A percentile compares a stretch with the other conserved stretches of the same genome.
Evolutionary conservation across 768 basidiomycete genomes (phyloP).

Genomic region (Exidia glandulosa): DNA sequence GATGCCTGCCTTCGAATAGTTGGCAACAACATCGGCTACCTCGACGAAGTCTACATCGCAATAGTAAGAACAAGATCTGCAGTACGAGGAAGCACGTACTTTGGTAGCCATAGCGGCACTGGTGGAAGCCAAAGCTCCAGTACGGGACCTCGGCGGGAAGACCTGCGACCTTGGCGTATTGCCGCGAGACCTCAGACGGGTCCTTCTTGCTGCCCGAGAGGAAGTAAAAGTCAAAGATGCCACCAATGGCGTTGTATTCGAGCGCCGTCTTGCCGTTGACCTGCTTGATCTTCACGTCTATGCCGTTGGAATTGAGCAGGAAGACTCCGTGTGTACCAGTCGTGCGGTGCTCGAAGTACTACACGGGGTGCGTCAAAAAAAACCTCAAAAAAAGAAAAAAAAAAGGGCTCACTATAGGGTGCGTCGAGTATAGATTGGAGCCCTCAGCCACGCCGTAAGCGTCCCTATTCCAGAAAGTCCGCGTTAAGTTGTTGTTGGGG

Average conservation of each 20-base stretch:
- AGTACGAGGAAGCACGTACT: conserved; percentile 23
- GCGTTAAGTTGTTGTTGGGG: conserved; percentile 28
- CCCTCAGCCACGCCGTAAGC: conserved; percentile 29
- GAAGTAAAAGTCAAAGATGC: conserved; percentile 71
- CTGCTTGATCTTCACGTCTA: conserved; percentile 60
- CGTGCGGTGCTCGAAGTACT: conserved; percentile 60
- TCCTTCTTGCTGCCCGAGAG: conserved; percentile 52
- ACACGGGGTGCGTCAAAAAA: conserved; percentile 61
- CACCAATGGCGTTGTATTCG: conserved; percentile 72
- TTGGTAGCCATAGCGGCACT: conserved; percentile 61
- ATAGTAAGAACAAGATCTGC: background rate
- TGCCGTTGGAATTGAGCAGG: conserved; percentile 59
- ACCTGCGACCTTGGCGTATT: conserved; percentile 61
- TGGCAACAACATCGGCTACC: conserved; percentile 49
- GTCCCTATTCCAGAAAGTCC: conserved; percentile 58
- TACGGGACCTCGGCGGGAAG: conserved; percentile 62
- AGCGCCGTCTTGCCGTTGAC: conserved; percentile 27
- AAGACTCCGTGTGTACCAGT: conserved; percentile 63
- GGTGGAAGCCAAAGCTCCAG: conserved; percentile 65
- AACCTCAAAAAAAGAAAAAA: too few species aligned
- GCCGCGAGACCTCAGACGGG: conserved; percentile 47
- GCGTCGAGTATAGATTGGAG: background rate
- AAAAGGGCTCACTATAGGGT: too few species aligned
- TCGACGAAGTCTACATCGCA: conserved; percentile 41
- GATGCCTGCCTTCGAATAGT: conserved; percentile 49